Conservation (phyloP, 306 rosid species). For the Medicago lupulina region DNA sequence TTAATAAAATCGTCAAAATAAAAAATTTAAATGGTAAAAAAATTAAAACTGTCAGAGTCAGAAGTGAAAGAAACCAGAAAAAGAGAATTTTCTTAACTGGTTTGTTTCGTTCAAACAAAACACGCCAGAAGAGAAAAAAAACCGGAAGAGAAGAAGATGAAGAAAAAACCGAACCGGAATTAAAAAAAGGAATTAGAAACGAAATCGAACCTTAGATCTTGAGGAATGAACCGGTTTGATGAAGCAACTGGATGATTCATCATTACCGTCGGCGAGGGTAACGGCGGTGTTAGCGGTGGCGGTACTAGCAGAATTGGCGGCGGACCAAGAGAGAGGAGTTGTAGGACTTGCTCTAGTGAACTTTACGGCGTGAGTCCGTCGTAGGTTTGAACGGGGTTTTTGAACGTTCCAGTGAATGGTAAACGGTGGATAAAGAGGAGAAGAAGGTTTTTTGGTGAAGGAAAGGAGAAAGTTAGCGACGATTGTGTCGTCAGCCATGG, state of each 20-base stretch:
- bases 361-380: conserved; percentile 21
- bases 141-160: background rate
- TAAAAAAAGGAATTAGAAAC: too few relatives aligned
- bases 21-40: conserved; percentile 22
- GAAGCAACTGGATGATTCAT: conserved; percentile 54
- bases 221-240: conserved; percentile 40
- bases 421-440: conserved; percentile 21
- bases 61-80: background rate
- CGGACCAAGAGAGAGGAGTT: conserved; percentile 82
- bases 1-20: conserved; percentile 33
- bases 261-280: conserved; percentile 44
- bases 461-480: conserved; percentile 47
- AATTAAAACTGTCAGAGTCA: conserved; percentile 35
- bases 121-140: background rate
- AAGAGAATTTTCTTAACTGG: conserved; percentile 34
- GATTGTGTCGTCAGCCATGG: conserved; percentile 21
- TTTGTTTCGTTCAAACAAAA: conserved; percentile 20
- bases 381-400: conserved; percentile 59
- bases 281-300: background rate
- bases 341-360: conserved; percentile 67
- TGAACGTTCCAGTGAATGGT: conserved; percentile 61
- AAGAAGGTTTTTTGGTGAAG: conserved; percentile 28
- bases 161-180: too few relatives aligned
- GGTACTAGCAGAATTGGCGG: conserved; percentile 53
- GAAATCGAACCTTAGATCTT: conserved; percentile 70